Evolutionary conservation across 176 grass and related monocot species (phyloP), one percentile per base, ranked within the genome.

Genomic region (Melocanna baccifera): DNA sequence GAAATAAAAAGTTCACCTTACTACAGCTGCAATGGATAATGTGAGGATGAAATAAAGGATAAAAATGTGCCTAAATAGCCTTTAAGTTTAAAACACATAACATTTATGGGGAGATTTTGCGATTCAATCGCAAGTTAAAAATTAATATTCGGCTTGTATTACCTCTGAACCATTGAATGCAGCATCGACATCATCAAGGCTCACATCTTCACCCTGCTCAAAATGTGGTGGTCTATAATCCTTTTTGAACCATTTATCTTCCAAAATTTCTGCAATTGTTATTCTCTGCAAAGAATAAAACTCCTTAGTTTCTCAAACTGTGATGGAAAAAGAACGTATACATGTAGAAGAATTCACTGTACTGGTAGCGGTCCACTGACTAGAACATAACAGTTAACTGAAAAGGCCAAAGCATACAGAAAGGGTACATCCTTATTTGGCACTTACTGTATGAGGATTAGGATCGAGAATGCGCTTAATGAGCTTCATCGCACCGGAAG

Each of bases 211-310:
- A 26, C 87, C 86, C 62, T 92, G 77, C 86, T 99, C 89, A 94
- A 95, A 99, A 69, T 43, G 48, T 67, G 96, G 89, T 81, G 89
- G 90, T 73, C 87, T 92, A 80, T 99, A 99, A 43, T 88, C 91
- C 82, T 92, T 94, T 90, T 96, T 92, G 75, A 99, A 99, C 96
- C 96, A 99, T 81, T 93, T 81, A 84, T 99, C 91, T 87, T 95
- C 74, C 73, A 99, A 89, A 68, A 99, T 99, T 92, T 96, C 69
- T 50, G 89, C 82, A 85, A 96, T 96, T 76, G 84, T 99, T 81
- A 96, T 96, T 68, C 96, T 87, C 96, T 96, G 91, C 40, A 84
- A 51, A 70, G 28, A 69, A 73, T 47, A 70, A 15, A 65, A 29
- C 3, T 20, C 1, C 12, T 73, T 50, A n/a, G 66, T 39, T 61